Percentiles rank a stretch among this genome's conserved stretches.
These are phyloP conservation scores for Entrophospora sp. DNA, from an alignment of 192 early-diverging fungal genomes.

Conservation along the genomic window DNA sequence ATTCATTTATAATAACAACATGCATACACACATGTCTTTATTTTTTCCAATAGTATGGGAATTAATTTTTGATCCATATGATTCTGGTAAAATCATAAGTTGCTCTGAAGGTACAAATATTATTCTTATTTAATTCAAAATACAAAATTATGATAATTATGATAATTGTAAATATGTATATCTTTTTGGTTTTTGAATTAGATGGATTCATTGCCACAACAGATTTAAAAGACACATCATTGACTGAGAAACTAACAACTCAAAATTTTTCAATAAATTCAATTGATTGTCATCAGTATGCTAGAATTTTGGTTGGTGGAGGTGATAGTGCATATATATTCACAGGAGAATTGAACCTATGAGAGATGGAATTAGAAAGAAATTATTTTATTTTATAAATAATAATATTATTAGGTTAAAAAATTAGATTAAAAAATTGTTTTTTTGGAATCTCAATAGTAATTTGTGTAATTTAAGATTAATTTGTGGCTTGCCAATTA, in stretches of 20 bases:
- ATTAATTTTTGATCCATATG: slow-evolving; percentile 11
- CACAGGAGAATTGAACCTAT: background rate
- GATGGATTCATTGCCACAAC: background rate
- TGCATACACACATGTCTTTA: background rate
- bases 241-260: no score
- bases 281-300: slow-evolving; percentile 4
- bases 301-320: slow-evolving; percentile 2
- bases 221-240: background rate
- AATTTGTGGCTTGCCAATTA: no score
- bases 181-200: background rate
- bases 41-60: slow-evolving; percentile 6
- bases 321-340: slow-evolving; percentile 12
- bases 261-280: slow-evolving; percentile 9
- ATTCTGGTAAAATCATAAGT: background rate
- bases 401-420: no score
- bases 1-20: background rate
- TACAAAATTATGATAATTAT: background rate
- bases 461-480: no score
- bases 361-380: no score
- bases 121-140: no score
- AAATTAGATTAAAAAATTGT: no score
- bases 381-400: no score
- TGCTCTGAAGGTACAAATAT: slow-evolving; percentile 10
- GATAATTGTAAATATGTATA: background rate
- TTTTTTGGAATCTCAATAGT: no score